Evolutionary conservation across 2,329 filamentous ascomycete genomes (phyloP), one percentile per base, ranked within the genome.

Genomic region (Cucurbitaria berberidis): DNA sequence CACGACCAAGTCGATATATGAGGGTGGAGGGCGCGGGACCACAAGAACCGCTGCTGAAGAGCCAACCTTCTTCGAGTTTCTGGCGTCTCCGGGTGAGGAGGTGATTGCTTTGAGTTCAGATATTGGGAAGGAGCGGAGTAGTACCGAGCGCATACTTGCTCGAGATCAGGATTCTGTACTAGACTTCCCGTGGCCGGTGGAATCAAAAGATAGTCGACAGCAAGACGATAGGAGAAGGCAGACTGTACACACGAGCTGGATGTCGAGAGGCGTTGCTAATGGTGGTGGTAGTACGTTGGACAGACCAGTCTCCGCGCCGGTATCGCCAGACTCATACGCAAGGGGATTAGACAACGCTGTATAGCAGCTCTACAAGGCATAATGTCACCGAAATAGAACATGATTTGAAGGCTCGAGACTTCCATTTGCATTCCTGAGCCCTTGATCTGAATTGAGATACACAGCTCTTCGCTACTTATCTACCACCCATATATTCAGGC

Each of bases 401-500:
- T 13, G 13, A 16, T 34, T 4, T 34, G 15, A 34, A 34, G 15
- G 30, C 30, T n/a, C 8, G 9, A n/a, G 15, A 34, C 3, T 34
- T 34, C 30, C 30, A 34, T 34, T 34, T 34, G 11, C 13, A 15
- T 5, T n/a, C 15, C 30, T 34, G 30, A n/a, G 30, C 30, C 11
- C 16, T n/a, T n/a, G 5, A n/a, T n/a, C 13, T 34, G 30, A 13
- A 8, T 16, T 16, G 30, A 16, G 15, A 11, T 30, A 11, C 29
- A 27, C n/a, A n/a, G n/a, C 15, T 8, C 34, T 36, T 3, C 18
- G n/a, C 13, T 8, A 36, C 18, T 22, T 64, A 77, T 41, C 76
- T 62, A 10, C 81, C 79, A 34, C 80, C 80, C 56, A 80, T 78
- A 67, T 83, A 89, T 45, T 88, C 86, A 5, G 87, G 84, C 73